Base-by-base conservation (phyloP, 495 filamentous ascomycete genomes). In the Articulospora tetracladia region DNA sequence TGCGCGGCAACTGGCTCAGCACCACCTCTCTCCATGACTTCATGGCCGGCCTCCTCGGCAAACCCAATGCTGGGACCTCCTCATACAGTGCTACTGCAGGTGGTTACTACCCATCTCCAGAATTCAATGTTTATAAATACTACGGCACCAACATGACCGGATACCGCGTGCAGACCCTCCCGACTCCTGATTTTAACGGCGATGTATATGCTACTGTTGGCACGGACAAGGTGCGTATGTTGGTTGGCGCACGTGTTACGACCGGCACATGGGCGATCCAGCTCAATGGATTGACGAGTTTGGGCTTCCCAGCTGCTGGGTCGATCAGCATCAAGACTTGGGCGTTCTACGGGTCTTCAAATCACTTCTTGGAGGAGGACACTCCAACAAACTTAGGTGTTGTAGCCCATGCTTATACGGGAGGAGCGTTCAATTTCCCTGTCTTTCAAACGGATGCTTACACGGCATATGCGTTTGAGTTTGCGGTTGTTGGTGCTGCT, bases 71-170 rank as follows among this genome's bases (percentile, higher is more conserved):
- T 19, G 61, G 58, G 22, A 69, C 73, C 0, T 49, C 23, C 20
- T 30, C 28, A 3, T 67, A 67, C 36, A 64, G 48, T 26, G 39
- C 61, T 27, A 60, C 53, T 1, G 61, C 34, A 26, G 44, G 25
- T 1, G 59, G 54, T 1, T 63, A 63, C 24, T 53, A 10, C 7
- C 67, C 62, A 1, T 61, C 34, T 11, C 49, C 32, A n/a, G 70
- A 66, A 10, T 78, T 75, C 58, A 73, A 76, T 39, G 67, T 78
- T 4, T 79, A 79, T 57, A 68, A 74, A 22, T 79, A 78, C 65
- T 77, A 79, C 56, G 61, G 62, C 24, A 53, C 56, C 2, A 72
- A 70, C 22, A 77, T 77, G 74, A 73, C 70, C 0, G 74, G 76
- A 0, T 17, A 63, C 23, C 70, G 74, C 12, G 66, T 73, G 20